phyloP scores from a whole-genome alignment of 163 green algal genomes.

The Smithsoniella earleae region DNA sequence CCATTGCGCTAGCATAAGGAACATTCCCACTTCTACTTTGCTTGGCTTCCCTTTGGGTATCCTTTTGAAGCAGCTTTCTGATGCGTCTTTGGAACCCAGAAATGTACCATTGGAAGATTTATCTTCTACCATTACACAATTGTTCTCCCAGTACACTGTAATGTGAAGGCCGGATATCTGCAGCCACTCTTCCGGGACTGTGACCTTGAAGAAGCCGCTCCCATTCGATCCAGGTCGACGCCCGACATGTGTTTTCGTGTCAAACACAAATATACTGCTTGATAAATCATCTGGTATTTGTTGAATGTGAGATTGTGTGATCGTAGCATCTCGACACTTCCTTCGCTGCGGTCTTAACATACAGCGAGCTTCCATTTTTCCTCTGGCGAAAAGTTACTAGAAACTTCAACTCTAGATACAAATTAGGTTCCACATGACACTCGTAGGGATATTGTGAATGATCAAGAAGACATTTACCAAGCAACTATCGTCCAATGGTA shows the following conservation, averaged over 20 bases:
- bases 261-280: not conserved
- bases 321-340: too few species aligned
- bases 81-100: not conserved
- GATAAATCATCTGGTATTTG: not conserved
- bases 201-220: not conserved
- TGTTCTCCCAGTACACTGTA: not conserved
- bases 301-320: too few species aligned
- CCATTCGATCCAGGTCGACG: not conserved
- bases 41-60: not conserved
- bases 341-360: too few species aligned
- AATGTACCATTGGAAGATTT: slow-evolving; percentile 15
- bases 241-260: not conserved
- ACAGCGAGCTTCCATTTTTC: too few species aligned
- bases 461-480: too few species aligned
- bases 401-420: too few species aligned
- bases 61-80: not conserved
- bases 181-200: not conserved
- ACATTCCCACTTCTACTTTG: not conserved
- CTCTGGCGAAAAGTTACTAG: too few species aligned
- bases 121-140: not conserved
- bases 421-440: too few species aligned
- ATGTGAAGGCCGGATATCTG: not conserved
- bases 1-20: slow-evolving; percentile 15
- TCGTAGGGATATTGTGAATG: too few species aligned
- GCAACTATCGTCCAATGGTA: too few species aligned